These are phyloP conservation scores for Cytospora schulzeri DNA, from an alignment of 2,329 filamentous ascomycete genomes.

Conservation along the genomic window DNA sequence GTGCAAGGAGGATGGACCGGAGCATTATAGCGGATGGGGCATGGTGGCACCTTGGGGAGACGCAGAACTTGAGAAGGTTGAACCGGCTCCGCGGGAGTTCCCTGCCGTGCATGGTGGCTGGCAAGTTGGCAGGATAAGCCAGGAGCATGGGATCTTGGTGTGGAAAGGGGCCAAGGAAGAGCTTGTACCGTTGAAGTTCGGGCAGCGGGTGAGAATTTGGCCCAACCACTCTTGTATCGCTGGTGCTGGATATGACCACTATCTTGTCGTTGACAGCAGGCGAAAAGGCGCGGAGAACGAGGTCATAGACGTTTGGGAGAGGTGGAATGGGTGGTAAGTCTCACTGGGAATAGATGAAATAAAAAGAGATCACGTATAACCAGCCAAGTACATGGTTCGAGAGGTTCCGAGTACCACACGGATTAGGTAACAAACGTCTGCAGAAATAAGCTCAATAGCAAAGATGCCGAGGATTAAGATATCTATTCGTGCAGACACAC, in stretches of 20 bases:
- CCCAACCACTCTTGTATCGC: constrained; percentile 83
- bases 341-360: background rate
- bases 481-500: constrained; percentile 14
- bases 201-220: constrained; percentile 71
- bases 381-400: background rate
- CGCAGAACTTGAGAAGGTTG: constrained; percentile 33
- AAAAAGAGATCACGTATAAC: background rate
- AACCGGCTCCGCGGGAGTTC: constrained; percentile 44
- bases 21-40: constrained; percentile 69
- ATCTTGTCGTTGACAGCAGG: constrained; percentile 70
- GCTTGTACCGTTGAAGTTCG: constrained; percentile 55
- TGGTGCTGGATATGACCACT: constrained; percentile 71
- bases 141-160: constrained; percentile 75
- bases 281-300: constrained; percentile 55
- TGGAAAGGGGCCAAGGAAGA: constrained; percentile 57
- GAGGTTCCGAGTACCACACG: too few relatives aligned
- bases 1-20: constrained; percentile 53
- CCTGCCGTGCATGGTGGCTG: constrained; percentile 53
- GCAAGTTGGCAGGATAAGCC: constrained; percentile 72
- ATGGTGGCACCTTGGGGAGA: constrained; percentile 63
- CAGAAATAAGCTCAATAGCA: background rate
- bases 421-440: background rate
- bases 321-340: constrained; percentile 69
- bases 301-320: constrained; percentile 74
- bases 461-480: constrained; percentile 10